Evolutionary conservation across 23 red algal genomes (phyloP), one percentile per base, ranked within the genome.

Genomic region (Agarophyton chilense): DNA sequence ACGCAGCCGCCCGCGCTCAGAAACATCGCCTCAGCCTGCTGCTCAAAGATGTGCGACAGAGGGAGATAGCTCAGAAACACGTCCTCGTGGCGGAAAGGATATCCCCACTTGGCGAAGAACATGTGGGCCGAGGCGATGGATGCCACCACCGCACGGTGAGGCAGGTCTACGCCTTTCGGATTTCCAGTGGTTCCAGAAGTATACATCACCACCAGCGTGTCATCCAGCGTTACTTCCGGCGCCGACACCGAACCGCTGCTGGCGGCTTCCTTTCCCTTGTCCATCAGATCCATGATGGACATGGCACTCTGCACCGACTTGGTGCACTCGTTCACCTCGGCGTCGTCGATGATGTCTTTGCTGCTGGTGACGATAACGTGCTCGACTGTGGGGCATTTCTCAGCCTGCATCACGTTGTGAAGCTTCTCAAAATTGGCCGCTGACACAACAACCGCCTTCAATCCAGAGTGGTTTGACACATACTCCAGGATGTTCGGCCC

Each of bases 101-200:
- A 56, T 35, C 89, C 81, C 72, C 66, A 86, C 35, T 96, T 84
- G 11, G 46, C 25, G 35, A 97, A 93, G 70, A 97, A 90, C 17
- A 39, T 29, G 40, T 81, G 33, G 19, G 91, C 86, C 9, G 82
- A 87, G 13, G 86, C 66, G 1, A 98, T 88, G 44, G 86, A 89
- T 21, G 81, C 77, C 0, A 98, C 54, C 19, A 98, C 52, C 35
- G 88, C 84, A 31, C 89, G 45, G 92, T 98, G 90, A 29, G 26
- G 25, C 39, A 98, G 50, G 64, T 82, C 90, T 14, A 98, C 96
- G 24, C 96, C 96, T 76, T 98, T 98, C 12, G 96, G 96, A 3
- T 91, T 88, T 6, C 96, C 96, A 12, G 96, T 98, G 5, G 96
- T 98, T 53, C 96, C 96, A 31, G 92, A 95, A 18, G 96, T 98